Evolutionary conservation across 2,329 filamentous ascomycete species (phyloP).

Genomic region (Albifimbria verrucaria): DNA sequence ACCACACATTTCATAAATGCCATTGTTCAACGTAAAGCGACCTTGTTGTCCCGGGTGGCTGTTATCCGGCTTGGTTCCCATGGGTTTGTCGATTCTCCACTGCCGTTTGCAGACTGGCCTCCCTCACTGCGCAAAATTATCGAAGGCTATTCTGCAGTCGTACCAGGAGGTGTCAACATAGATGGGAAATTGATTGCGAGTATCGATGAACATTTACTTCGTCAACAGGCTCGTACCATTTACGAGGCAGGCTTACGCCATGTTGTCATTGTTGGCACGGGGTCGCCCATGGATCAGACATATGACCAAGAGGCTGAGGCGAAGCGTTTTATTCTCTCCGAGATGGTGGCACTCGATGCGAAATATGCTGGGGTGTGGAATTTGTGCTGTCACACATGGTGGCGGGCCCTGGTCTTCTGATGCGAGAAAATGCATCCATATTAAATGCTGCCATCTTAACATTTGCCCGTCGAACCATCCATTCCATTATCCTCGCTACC

Average conservation of each 20-base stretch:
- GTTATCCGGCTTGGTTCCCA: constrained; percentile 48
- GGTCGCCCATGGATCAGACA: constrained; percentile 49
- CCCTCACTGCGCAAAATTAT: constrained; percentile 44
- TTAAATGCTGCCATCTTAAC: constrained; percentile 60
- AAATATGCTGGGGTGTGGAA: constrained; percentile 36
- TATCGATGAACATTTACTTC: constrained; percentile 39
- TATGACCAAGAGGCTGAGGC: constrained; percentile 47
- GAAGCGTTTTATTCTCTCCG: constrained; percentile 33
- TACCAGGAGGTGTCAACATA: constrained; percentile 50
- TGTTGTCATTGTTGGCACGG: constrained; percentile 48
- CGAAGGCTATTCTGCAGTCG: constrained; percentile 39
- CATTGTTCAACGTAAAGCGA: constrained; percentile 49
- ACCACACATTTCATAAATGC: constrained; percentile 60
- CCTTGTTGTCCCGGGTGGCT: constrained; percentile 46
- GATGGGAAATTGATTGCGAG: constrained; percentile 45
- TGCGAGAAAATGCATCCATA: constrained; percentile 63
- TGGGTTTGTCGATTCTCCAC: constrained; percentile 44
- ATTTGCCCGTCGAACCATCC: constrained; percentile 55
- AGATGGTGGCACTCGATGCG: constrained; percentile 2
- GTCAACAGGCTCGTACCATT: constrained; percentile 35
- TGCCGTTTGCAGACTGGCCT: constrained; percentile 50
- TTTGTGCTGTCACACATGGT: constrained; percentile 51
- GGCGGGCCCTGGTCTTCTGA: constrained; percentile 52
- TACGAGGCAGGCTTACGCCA: constrained; percentile 39
- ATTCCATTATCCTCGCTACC: constrained; percentile 52